Conservation (phyloP, 2,329 filamentous ascomycete genomes). For the Calonectria pseudoreteaudii region DNA sequence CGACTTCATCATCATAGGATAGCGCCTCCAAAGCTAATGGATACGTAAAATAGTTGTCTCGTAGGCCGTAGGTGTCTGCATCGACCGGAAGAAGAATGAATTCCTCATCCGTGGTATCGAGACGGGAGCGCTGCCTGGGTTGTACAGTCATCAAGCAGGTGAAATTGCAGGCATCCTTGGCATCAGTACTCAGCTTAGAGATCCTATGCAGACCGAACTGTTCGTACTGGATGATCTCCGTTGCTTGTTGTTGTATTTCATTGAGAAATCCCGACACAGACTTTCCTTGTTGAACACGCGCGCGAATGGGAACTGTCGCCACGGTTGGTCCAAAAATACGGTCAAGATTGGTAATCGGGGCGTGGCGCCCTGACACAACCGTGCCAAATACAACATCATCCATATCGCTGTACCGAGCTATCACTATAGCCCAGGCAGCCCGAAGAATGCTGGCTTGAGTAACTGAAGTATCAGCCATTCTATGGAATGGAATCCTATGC, state of each 20-base stretch:
- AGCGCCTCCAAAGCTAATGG: background rate
- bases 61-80: background rate
- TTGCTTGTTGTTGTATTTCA: conserved; percentile 24
- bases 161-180: conserved; percentile 38
- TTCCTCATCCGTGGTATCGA: background rate
- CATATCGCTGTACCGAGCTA: conserved; percentile 59
- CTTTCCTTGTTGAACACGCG: conserved; percentile 46
- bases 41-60: background rate
- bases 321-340: conserved; percentile 46
- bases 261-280: conserved; percentile 22
- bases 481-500: conserved; percentile 55
- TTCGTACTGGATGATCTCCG: conserved; percentile 33
- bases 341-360: conserved; percentile 34
- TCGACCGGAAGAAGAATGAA: background rate
- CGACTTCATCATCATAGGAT: background rate
- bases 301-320: conserved; percentile 55
- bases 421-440: conserved; percentile 62
- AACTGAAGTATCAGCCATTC: background rate
- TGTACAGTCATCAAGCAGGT: conserved; percentile 46
- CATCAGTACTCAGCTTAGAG: conserved; percentile 21
- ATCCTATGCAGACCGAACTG: conserved; percentile 39
- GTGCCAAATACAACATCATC: conserved; percentile 57
- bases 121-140: background rate
- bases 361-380: conserved; percentile 54
- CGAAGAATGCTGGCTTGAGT: conserved; percentile 30